phyloP scores from a whole-genome alignment of 2,329 filamentous ascomycete species.

The Colletotrichum tanaceti region DNA sequence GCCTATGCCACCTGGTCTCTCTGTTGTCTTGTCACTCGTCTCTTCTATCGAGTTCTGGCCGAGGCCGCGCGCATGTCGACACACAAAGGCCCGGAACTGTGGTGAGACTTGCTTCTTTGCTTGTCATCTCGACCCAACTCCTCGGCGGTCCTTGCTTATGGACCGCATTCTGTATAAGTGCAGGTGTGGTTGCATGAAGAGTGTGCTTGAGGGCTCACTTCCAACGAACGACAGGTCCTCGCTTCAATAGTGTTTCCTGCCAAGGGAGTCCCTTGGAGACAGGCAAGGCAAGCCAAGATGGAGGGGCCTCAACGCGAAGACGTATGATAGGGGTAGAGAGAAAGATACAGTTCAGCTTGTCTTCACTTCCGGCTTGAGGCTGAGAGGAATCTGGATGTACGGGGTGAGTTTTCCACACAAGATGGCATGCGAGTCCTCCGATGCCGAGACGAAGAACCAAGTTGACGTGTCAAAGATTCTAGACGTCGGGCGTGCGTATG shows the following conservation, averaged over 20 bases:
- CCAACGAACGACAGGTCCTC: conserved; percentile 31
- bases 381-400: conserved; percentile 1
- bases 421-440: conserved; percentile 21
- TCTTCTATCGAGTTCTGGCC: conserved; percentile 21
- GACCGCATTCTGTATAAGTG: neutral
- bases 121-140: conserved; percentile 32
- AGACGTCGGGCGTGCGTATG: conserved; percentile 10
- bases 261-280: conserved; percentile 21
- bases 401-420: neutral
- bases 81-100: conserved; percentile 34
- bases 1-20: conserved; percentile 13
- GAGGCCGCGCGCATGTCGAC: conserved; percentile 15
- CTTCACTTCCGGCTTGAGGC: conserved; percentile 21
- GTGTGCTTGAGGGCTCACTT: conserved; percentile 11
- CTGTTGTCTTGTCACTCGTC: conserved; percentile 10
- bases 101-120: conserved; percentile 30
- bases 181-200: conserved; percentile 12
- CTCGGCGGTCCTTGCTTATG: conserved; percentile 26
- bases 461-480: conserved; percentile 28
- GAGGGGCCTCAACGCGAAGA: conserved; percentile 24
- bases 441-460: conserved; percentile 33
- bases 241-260: conserved; percentile 37
- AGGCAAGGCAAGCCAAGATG: too few relatives aligned
- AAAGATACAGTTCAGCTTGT: neutral
- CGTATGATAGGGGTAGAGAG: conserved; percentile 21